Percentiles rank a stretch among this genome's conserved stretches.
phyloP scores from a whole-genome alignment of 2,329 filamentous ascomycete species.

The Cercospora citrullina region DNA sequence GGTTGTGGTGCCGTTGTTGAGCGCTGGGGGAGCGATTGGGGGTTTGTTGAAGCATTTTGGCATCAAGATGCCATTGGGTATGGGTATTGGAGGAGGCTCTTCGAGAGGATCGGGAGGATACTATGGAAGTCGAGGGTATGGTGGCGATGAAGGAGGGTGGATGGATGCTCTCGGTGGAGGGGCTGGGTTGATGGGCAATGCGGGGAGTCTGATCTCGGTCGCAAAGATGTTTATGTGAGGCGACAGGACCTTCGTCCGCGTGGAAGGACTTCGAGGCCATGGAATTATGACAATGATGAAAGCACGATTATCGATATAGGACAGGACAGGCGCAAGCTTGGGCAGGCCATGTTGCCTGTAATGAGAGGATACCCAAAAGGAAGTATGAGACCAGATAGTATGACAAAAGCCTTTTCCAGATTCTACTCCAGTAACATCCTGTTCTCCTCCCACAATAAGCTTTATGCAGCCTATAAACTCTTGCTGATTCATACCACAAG shows the following conservation, averaged over 20 bases:
- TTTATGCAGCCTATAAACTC: neutral
- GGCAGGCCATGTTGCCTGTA: neutral
- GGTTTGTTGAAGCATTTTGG: constrained; percentile 78
- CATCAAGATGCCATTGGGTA: constrained; percentile 67
- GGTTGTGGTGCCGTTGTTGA: constrained; percentile 84
- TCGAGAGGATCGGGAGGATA: constrained; percentile 39
- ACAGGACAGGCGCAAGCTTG: constrained; percentile 16
- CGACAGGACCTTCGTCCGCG: neutral
- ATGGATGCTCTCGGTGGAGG: constrained; percentile 22
- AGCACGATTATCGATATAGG: constrained; percentile 3
- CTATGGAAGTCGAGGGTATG: constrained; percentile 50
- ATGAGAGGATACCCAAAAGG: neutral
- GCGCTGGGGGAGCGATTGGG: constrained; percentile 71
- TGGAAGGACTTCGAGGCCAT: neutral
- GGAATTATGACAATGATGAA: constrained; percentile 8
- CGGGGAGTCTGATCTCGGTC: constrained; percentile 52
- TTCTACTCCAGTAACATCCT: neutral
- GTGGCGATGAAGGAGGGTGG: constrained; percentile 35
- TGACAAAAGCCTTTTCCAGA: neutral
- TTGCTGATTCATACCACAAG: neutral
- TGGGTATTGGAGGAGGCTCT: constrained; percentile 35
- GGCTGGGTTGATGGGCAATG: constrained; percentile 46
- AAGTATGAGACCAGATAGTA: neutral
- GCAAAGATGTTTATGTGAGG: constrained; percentile 55
- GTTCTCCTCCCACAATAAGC: neutral